Percentiles rank a stretch among this genome's conserved stretches.
phyloP scores from a whole-genome alignment of 208 protist species.

The Trypanosoma theileri region DNA sequence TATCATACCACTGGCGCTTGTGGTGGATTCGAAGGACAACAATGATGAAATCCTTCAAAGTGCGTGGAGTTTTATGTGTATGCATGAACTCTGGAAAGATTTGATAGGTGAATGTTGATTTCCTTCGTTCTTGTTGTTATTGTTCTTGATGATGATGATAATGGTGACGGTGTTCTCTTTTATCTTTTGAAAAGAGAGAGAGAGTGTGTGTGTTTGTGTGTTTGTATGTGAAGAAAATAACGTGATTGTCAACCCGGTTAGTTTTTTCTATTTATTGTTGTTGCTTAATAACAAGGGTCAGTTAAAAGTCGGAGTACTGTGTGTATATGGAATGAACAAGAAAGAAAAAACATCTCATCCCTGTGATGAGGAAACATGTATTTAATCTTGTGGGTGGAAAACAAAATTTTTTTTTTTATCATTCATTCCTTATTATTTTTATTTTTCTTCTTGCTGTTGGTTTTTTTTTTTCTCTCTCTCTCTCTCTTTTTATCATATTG shows the following conservation, averaged over 20 bases:
- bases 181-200: too few species aligned
- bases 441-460: background rate
- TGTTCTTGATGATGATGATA: too few species aligned
- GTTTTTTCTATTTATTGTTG: too few species aligned
- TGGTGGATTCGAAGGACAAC: background rate
- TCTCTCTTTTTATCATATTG: background rate
- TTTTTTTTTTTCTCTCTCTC: slow-evolving; percentile 4
- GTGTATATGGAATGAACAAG: too few species aligned
- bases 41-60: background rate
- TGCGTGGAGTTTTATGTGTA: slow-evolving; percentile 20
- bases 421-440: background rate
- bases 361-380: too few species aligned
- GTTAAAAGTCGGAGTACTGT: too few species aligned
- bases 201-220: too few species aligned
- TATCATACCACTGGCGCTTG: background rate
- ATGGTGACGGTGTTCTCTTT: too few species aligned
- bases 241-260: background rate
- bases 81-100: slow-evolving; percentile 19
- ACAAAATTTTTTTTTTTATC: background rate
- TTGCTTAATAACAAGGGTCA: too few species aligned
- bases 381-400: too few species aligned
- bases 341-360: too few species aligned
- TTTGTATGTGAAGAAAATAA: slow-evolving; percentile 11
- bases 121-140: background rate
- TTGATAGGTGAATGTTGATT: slow-evolving; percentile 20